Evolutionary conservation across 2,329 filamentous ascomycete genomes (phyloP).

Genomic region (Microcera coccophila): DNA sequence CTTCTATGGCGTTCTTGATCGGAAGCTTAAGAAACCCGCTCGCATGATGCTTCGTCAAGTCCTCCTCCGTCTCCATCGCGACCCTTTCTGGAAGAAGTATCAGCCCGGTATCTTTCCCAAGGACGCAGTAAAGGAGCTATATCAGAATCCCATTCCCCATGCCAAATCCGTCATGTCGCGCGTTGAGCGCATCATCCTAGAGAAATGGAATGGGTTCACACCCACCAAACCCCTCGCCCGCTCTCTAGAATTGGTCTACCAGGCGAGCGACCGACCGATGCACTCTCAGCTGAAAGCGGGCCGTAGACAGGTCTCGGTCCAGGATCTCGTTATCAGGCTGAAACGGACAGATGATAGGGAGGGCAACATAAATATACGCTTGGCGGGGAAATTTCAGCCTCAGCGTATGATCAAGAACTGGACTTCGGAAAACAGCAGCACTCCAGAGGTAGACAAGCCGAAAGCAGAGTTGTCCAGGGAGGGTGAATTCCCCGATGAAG

Average conservation of each 20-base stretch:
- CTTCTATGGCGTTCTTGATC: slow-evolving; percentile 32
- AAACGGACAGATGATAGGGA: slow-evolving; percentile 14
- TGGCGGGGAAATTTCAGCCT: slow-evolving; percentile 22
- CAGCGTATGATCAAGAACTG: slow-evolving; percentile 18
- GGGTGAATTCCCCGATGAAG: too few relatives aligned
- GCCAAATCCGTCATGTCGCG: slow-evolving; percentile 23
- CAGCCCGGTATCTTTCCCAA: slow-evolving; percentile 28
- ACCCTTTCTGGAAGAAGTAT: slow-evolving; percentile 26
- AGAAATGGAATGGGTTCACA: slow-evolving; percentile 25
- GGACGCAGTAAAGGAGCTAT: slow-evolving; percentile 21
- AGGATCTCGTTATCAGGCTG: slow-evolving; percentile 19
- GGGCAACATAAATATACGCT: slow-evolving; percentile 19
- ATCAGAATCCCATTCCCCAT: slow-evolving; percentile 14
- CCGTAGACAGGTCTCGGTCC: slow-evolving; percentile 3
- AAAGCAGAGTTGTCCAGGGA: too few relatives aligned
- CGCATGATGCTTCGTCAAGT: slow-evolving; percentile 25
- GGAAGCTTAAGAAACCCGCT: slow-evolving; percentile 25
- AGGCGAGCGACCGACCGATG: slow-evolving; percentile 25
- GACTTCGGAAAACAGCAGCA: too few relatives aligned
- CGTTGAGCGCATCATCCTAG: slow-evolving; percentile 31
- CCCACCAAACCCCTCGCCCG: slow-evolving; percentile 27
- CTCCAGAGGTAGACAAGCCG: too few relatives aligned
- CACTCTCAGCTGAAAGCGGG: slow-evolving; percentile 18
- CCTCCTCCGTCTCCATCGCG: slow-evolving; percentile 22
- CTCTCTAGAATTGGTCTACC: slow-evolving; percentile 24